Evolutionary conservation across 768 basidiomycete species (phyloP).

Genomic region (Boletus sensibilis): DNA sequence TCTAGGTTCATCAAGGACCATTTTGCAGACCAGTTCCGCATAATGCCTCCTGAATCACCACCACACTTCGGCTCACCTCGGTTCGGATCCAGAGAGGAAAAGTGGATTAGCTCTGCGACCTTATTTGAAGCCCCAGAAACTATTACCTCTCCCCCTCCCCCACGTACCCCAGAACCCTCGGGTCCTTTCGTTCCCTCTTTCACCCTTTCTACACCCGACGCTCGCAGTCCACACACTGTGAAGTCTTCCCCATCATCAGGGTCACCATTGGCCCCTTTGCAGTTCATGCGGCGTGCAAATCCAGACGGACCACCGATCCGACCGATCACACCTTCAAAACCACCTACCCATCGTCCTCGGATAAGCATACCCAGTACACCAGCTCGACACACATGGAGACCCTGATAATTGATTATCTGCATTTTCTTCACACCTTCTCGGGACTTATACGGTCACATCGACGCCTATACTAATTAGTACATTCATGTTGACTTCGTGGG

Average conservation of each 20-base stretch:
- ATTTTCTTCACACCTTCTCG: slow-evolving; percentile 16
- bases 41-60: slow-evolving; percentile 63
- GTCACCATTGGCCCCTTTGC: slow-evolving; percentile 76
- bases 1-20: slow-evolving; percentile 82
- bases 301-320: slow-evolving; percentile 50
- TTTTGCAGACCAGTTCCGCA: slow-evolving; percentile 78
- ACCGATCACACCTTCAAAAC: slow-evolving; percentile 66
- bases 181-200: slow-evolving; percentile 62
- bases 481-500: slow-evolving; percentile 31
- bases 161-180: slow-evolving; percentile 68
- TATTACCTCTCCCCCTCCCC: slow-evolving; percentile 38
- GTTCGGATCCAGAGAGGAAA: slow-evolving; percentile 55
- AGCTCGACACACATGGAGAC: slow-evolving; percentile 63
- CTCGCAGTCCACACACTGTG: slow-evolving; percentile 45
- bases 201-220: slow-evolving; percentile 50
- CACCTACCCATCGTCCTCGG: slow-evolving; percentile 44
- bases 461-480: slow-evolving; percentile 27
- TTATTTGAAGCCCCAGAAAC: slow-evolving; percentile 56
- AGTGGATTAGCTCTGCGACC: slow-evolving; percentile 81
- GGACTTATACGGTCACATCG: slow-evolving; percentile 17
- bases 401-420: slow-evolving; percentile 38
- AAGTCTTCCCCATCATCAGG: slow-evolving; percentile 59
- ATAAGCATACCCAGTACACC: slow-evolving; percentile 44
- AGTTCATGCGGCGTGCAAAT: slow-evolving; percentile 82
- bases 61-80: slow-evolving; percentile 44